Evolutionary conservation across 2,329 filamentous ascomycete genomes (phyloP).

Genomic region (Ophiognomonia clavigignenti-juglandacearum): DNA sequence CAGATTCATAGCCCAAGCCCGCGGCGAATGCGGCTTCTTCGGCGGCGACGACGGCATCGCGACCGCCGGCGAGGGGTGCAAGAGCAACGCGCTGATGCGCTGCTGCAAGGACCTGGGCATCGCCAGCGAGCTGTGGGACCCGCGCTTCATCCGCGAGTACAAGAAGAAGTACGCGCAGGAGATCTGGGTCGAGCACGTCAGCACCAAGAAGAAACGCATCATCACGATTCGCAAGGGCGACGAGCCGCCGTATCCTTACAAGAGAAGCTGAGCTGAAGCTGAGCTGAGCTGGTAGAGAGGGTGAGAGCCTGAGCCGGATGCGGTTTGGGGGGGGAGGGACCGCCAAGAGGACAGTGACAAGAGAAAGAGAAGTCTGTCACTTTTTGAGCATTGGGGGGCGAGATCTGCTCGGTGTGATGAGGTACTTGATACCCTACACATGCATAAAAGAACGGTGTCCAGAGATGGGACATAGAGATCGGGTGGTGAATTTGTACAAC

Average conservation of each 20-base stretch:
- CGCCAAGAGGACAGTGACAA: no score
- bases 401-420: no score
- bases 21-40: conserved; percentile 95
- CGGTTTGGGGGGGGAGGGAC: no score
- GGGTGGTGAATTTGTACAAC: no score
- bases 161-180: conserved; percentile 71
- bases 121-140: conserved; percentile 94
- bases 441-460: no score
- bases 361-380: no score
- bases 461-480: no score
- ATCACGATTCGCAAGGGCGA: conserved; percentile 84
- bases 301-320: no score
- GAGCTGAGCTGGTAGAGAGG: not conserved
- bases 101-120: conserved; percentile 98
- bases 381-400: no score
- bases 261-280: conserved; percentile 22
- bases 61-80: conserved; percentile 92
- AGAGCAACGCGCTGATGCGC: conserved; percentile 94
- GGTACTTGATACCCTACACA: no score
- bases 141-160: conserved; percentile 80
- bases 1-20: conserved; percentile 88
- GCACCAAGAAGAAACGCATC: conserved; percentile 84
- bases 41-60: conserved; percentile 75
- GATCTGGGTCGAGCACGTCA: conserved; percentile 82
- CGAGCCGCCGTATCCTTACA: conserved; percentile 59